Evolutionary conservation across 208 protist species (phyloP).

Genomic region (Acanthamoeba royreba): DNA sequence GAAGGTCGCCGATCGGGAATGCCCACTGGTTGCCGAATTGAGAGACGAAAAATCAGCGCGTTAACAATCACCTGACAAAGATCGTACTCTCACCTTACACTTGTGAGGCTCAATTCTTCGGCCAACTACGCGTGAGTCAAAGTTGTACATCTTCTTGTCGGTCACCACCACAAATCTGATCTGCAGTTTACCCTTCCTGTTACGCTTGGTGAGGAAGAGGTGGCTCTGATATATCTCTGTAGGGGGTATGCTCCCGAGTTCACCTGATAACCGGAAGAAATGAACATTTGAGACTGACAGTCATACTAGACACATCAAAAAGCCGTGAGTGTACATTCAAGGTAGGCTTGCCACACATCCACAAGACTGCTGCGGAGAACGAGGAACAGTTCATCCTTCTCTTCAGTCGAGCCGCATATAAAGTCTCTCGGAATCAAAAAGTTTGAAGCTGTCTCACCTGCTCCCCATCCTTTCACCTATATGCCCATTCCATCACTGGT

Average conservation of each 20-base stretch:
- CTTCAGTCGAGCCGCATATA: background rate
- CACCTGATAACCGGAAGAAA: background rate
- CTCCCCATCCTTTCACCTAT: conserved; percentile 18
- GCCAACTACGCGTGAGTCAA: background rate
- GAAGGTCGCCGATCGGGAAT: background rate
- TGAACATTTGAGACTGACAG: background rate
- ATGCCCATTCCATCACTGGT: too few species aligned
- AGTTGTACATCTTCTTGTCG: background rate
- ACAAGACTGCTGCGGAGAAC: background rate
- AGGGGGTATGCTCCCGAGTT: background rate
- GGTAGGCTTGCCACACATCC: background rate
- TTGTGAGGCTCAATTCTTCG: background rate
- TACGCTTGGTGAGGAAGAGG: conserved; percentile 19
- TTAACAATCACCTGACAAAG: background rate
- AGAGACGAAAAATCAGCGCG: background rate
- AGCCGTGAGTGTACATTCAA: background rate
- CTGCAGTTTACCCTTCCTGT: conserved; percentile 23
- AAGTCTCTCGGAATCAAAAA: background rate
- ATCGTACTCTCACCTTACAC: background rate
- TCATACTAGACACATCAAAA: too few species aligned
- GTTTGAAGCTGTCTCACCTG: conserved; percentile 15
- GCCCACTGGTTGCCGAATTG: background rate
- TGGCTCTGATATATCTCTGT: background rate
- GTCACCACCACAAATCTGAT: background rate
- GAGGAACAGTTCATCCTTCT: background rate